Evolutionary conservation across 1,284 basidiomycete species (phyloP).

Genomic region (Cryptococcus sp.): DNA sequence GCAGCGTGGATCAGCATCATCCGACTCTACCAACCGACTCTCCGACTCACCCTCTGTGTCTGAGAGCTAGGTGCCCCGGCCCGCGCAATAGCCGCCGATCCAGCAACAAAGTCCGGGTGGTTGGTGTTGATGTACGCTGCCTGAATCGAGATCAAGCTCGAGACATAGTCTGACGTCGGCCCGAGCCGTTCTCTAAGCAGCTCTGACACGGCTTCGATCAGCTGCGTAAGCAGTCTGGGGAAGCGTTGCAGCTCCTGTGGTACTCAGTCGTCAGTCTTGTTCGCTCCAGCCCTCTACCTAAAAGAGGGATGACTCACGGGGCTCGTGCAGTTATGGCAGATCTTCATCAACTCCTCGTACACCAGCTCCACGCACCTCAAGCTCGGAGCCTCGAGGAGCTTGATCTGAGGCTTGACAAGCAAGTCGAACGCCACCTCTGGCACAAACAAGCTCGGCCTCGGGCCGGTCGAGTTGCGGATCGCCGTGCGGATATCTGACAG

Average conservation of each 20-base stretch:
- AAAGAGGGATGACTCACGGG: slow-evolving; percentile 56
- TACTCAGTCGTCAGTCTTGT: background rate
- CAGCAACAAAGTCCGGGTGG: slow-evolving; percentile 50
- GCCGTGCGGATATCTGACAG: slow-evolving; percentile 96
- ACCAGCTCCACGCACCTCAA: slow-evolving; percentile 96
- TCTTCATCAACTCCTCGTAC: slow-evolving; percentile 98
- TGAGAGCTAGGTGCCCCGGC: slow-evolving; percentile 34
- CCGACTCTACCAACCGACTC: background rate
- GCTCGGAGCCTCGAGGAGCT: slow-evolving; percentile 88
- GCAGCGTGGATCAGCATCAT: background rate
- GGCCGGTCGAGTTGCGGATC: slow-evolving; percentile 96
- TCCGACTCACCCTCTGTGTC: slow-evolving; percentile 18
- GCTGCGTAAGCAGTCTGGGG: slow-evolving; percentile 85
- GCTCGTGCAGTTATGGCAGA: slow-evolving; percentile 97
- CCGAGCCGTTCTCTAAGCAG: slow-evolving; percentile 90
- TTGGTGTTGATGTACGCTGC: slow-evolving; percentile 97
- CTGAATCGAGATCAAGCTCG: slow-evolving; percentile 94
- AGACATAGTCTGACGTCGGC: slow-evolving; percentile 93
- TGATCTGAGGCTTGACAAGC: slow-evolving; percentile 98
- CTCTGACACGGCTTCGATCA: slow-evolving; percentile 97
- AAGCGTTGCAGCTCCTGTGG: slow-evolving; percentile 91
- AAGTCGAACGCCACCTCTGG: slow-evolving; percentile 97
- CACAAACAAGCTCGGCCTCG: slow-evolving; percentile 91
- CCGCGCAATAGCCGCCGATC: slow-evolving; percentile 49
- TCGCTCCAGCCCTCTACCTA: background rate